These are phyloP conservation scores for Dichotomocladium elegans DNA, from an alignment of 371 early-diverging fungal species.

Conservation along the genomic window DNA sequence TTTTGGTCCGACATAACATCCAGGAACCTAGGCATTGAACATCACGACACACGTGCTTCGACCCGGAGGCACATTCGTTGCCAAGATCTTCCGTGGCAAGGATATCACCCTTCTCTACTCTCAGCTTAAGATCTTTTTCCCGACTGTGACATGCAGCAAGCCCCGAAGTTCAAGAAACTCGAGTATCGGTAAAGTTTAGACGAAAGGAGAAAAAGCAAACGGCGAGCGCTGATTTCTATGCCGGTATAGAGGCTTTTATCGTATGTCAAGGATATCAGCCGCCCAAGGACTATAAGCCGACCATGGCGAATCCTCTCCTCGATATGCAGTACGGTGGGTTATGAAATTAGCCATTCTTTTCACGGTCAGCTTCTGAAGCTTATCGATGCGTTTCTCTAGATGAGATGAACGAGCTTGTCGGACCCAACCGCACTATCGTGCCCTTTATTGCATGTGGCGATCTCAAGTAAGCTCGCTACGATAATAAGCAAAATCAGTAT, in stretches of 20 bases:
- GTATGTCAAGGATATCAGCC: conserved; percentile 89
- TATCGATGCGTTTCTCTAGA: conserved; percentile 22
- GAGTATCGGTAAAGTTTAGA: conserved; percentile 77
- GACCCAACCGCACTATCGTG: conserved; percentile 75
- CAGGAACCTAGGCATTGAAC: conserved; percentile 72
- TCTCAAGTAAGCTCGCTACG: conserved; percentile 68
- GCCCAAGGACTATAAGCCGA: conserved; percentile 79
- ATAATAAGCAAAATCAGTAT: too few relatives aligned
- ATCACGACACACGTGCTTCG: conserved; percentile 90
- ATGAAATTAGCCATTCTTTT: background rate
- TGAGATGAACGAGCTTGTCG: conserved; percentile 59
- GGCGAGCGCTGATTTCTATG: background rate
- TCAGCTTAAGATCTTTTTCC: conserved; percentile 92
- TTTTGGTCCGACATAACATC: background rate
- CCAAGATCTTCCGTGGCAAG: conserved; percentile 95
- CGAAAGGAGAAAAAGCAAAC: background rate
- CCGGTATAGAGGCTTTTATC: conserved; percentile 79
- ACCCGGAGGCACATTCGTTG: conserved; percentile 91
- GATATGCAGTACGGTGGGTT: conserved; percentile 67
- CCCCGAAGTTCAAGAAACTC: conserved; percentile 93
- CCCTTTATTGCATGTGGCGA: conserved; percentile 94
- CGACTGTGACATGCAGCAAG: conserved; percentile 85
- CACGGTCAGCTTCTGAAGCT: background rate
- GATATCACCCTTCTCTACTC: conserved; percentile 87
- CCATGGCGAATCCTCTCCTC: conserved; percentile 84